Percentiles rank a stretch among this genome's conserved stretches.
Conservation (phyloP, 768 basidiomycete species). For the Tremella mesenterica region DNA sequence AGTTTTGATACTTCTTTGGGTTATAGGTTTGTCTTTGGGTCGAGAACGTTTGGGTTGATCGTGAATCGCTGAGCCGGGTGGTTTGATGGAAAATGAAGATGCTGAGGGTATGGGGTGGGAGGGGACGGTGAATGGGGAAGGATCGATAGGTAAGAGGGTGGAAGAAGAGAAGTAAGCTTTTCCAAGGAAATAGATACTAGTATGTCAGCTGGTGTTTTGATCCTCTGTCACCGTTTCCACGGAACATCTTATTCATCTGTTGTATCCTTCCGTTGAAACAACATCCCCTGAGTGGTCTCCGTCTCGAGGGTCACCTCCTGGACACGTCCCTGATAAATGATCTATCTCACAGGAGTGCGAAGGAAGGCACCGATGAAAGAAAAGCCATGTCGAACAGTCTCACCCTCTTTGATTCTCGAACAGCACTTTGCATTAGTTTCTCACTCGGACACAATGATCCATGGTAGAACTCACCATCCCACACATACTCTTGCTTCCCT, state of each 20-base stretch:
- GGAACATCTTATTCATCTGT: too few species aligned
- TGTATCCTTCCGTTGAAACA: too few species aligned
- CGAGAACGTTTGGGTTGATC: not conserved
- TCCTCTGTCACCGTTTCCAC: too few species aligned
- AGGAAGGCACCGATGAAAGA: not conserved
- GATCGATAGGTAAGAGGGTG: slow-evolving; percentile 31
- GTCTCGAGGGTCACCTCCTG: too few species aligned
- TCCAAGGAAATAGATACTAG: slow-evolving; percentile 31
- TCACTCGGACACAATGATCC: not conserved
- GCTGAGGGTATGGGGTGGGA: slow-evolving; percentile 21
- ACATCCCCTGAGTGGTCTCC: too few species aligned
- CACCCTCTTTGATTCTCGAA: slow-evolving; percentile 41
- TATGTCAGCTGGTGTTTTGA: too few species aligned
- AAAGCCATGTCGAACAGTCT: slow-evolving; percentile 8
- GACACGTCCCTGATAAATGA: too few species aligned
- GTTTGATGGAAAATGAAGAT: slow-evolving; percentile 14
- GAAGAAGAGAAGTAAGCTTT: slow-evolving; percentile 34
- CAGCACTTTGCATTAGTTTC: slow-evolving; percentile 19
- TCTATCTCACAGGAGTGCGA: too few species aligned
- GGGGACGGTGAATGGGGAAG: slow-evolving; percentile 33
- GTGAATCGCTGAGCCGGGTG: not conserved
- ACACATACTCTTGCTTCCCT: slow-evolving; percentile 24
- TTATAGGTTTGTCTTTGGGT: slow-evolving; percentile 3
- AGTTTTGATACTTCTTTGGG: slow-evolving; percentile 23
- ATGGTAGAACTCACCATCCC: slow-evolving; percentile 28